phyloP scores from a whole-genome alignment of 805 yeast species.

The Metschnikowia lunata region DNA sequence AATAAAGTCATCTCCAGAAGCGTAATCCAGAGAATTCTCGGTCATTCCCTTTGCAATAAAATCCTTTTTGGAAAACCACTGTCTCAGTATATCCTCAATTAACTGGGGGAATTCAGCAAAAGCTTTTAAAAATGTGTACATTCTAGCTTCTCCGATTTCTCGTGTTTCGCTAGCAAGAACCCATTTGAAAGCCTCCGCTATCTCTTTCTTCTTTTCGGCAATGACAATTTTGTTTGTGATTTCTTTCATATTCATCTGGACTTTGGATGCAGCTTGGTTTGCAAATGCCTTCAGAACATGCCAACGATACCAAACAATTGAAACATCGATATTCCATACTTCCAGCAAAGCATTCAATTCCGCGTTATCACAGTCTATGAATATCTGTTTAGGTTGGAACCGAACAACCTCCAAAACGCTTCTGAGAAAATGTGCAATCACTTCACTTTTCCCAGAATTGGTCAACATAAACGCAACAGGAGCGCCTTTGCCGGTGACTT shows the following conservation, averaged over 20 bases:
- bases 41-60: neutral
- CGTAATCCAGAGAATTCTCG: neutral
- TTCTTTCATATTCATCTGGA: neutral
- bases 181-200: neutral
- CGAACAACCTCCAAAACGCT: neutral
- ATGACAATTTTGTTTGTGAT: neutral
- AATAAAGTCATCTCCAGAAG: neutral
- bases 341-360: neutral
- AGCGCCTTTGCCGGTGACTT: neutral
- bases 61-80: neutral
- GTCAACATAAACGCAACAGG: constrained; percentile 3
- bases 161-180: neutral
- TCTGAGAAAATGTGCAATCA: neutral
- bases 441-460: neutral
- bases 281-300: neutral
- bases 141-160: neutral
- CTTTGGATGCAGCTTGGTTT: neutral
- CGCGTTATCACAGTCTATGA: neutral
- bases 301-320: neutral
- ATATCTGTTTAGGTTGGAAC: neutral
- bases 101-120: neutral
- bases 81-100: neutral
- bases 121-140: neutral
- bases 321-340: neutral
- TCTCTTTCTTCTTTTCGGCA: neutral